Evolutionary conservation across 2,329 filamentous ascomycete species (phyloP), one percentile per base, ranked within the genome.

Genomic region (Botryotinia globosa): DNA sequence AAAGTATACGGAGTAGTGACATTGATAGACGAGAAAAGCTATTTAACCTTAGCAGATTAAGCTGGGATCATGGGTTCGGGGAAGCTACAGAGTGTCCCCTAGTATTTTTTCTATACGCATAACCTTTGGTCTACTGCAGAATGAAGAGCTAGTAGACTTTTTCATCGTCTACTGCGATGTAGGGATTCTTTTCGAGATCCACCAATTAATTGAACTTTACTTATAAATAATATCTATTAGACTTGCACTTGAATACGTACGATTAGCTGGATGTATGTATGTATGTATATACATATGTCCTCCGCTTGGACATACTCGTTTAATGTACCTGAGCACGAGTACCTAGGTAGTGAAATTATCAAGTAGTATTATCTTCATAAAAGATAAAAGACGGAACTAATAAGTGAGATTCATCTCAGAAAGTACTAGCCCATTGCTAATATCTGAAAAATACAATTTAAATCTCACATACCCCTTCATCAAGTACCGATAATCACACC

Each of bases 51-150:
- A 56, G 29, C 22, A 37, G n/a, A 14, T 65, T 45, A 22, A 56
- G n/a, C 48, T 67, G 45, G 65, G 48, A 32, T 67, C 48, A 67
- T 29, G 48, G 65, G 48, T 56, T 67, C 34, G 34, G 65, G 65
- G 64, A 42, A 67, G 64, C 45, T n/a, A 66, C 32, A 66, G 32
- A 54, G n/a, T 54, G 39, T 39, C 45, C 64, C 64, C 64, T 64
- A 64, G 61, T 12, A 64, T 29, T 63, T 20, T 39, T 62, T n/a
- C 9, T 9, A 59, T 9, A 34, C 16, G 29, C 7, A 59, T 59
- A 22, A 44, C 25, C 37, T 63, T 63, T 63, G 8, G 25, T 63
- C 25, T 63, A 39, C 59, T 63, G 59, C 59, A 63, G 59, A 44
- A 32, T 22, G 61, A 44, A 29, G 16, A 45, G 44, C 22, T 22